Conservation (phyloP, 495 filamentous ascomycete genomes). For the Aspergillus nanangensis region DNA sequence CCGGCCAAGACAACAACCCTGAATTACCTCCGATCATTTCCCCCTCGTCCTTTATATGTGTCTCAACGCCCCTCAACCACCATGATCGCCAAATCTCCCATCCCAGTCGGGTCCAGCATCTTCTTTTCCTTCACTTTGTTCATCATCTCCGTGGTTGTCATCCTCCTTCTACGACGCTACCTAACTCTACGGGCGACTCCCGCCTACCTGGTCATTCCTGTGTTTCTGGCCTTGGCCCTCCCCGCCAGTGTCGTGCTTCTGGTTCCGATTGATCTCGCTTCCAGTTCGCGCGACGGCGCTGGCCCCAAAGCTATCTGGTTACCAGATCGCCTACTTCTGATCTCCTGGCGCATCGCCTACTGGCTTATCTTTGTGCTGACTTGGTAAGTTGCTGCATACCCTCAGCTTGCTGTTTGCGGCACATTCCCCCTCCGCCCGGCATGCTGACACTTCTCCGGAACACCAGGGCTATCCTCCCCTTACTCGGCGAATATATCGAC, state of each 20-base stretch:
- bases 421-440: not conserved
- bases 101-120: slow-evolving; percentile 61
- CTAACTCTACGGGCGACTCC: slow-evolving; percentile 87
- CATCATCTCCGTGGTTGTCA: slow-evolving; percentile 65
- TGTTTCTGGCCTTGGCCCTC: slow-evolving; percentile 89
- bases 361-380: slow-evolving; percentile 95
- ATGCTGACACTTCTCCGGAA: not conserved
- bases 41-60: slow-evolving; percentile 20
- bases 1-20: no score
- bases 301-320: slow-evolving; percentile 63
- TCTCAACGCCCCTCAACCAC: slow-evolving; percentile 5
- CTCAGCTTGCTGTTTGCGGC: slow-evolving; percentile 1
- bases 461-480: slow-evolving; percentile 79
- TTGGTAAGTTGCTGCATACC: slow-evolving; percentile 54
- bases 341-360: slow-evolving; percentile 90
- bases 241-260: slow-evolving; percentile 92
- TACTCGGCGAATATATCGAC: slow-evolving; percentile 89
- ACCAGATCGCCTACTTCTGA: slow-evolving; percentile 64
- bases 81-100: slow-evolving; percentile 27
- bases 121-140: slow-evolving; percentile 70
- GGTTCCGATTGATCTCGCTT: slow-evolving; percentile 93
- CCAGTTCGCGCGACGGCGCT: slow-evolving; percentile 66
- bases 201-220: slow-evolving; percentile 81
- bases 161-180: slow-evolving; percentile 83
- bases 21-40: no score